Evolutionary conservation across 2,329 filamentous ascomycete genomes (phyloP), one percentile per base, ranked within the genome.

Genomic region (Hypoxylon sp.): DNA sequence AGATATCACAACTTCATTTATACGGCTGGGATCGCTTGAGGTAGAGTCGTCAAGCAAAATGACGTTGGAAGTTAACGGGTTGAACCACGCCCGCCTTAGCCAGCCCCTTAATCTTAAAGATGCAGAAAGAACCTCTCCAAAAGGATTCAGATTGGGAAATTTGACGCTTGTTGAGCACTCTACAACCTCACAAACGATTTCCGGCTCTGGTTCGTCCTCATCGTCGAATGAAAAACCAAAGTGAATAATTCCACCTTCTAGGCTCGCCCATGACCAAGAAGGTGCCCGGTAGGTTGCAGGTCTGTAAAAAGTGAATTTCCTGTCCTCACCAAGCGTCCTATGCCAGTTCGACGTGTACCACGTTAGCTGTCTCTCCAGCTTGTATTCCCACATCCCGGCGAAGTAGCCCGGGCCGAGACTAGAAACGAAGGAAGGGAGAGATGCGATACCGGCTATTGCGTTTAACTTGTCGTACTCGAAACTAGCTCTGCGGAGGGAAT

Each of bases 201-300:
- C 17, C 19, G 42, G 42, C n/a, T 46, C 42, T 21, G 42, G 42
- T 6, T 46, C 42, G 19, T 46, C 42, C 21, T 46, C 42, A 3
- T 46, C 42, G 42, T 46, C 42, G 19, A 46, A 46, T 21, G 42
- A 46, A 21, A 46, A 46, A n/a, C 21, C 42, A 21, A 46, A 46
- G 42, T 46, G 42, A 21, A 46, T 46, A 21, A 46, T 11, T 46
- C 42, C 42, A 19, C 42, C 42, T 6, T 46, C 42, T 6, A 46
- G 42, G 42, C 42, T 46, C 15, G 42, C 42, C 42, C 42, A 46
- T 6, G 42, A 46, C 42, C 42, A 46, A 19, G 42, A 46, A 46
- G 42, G 42, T 8, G 42, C 42, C 21, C 42, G 42, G 19, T 46
- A 46, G n/a, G 42, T 46, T 17, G n/a, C 17, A 6, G 42, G 42